Conservation (phyloP, 1,284 basidiomycete genomes). For the Ceratobasidium sp. region DNA sequence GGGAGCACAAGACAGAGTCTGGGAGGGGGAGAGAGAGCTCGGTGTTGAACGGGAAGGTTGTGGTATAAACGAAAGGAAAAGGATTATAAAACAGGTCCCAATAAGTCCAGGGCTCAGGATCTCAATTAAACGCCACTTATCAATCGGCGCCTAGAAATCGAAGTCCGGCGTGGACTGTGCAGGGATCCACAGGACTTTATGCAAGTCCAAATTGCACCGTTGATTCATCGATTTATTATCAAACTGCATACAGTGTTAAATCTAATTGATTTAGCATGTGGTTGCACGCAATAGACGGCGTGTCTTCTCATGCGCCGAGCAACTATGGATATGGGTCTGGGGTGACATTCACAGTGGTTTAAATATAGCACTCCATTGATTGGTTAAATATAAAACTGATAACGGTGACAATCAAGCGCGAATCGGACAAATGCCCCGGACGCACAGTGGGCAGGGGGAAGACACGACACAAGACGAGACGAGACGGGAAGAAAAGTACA, state of each 20-base stretch:
- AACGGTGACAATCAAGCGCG: too few relatives aligned
- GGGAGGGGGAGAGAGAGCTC: neutral
- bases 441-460: conserved; percentile 6
- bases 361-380: too few relatives aligned
- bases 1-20: neutral
- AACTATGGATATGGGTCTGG: too few relatives aligned
- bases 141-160: neutral
- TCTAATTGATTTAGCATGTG: neutral
- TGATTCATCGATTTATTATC: neutral
- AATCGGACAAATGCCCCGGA: neutral
- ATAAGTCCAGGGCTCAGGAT: neutral
- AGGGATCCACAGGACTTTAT: neutral
- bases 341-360: too few relatives aligned
- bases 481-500: conserved; percentile 6
- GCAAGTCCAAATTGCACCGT: neutral
- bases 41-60: neutral
- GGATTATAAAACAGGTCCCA: neutral
- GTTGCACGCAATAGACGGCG: neutral
- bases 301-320: too few relatives aligned
- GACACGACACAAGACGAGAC: neutral
- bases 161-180: neutral
- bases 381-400: too few relatives aligned
- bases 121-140: neutral
- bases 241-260: neutral
- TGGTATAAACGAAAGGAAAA: neutral